Percentiles rank a stretch among this genome's conserved stretches.
phyloP scores from a whole-genome alignment of 768 basidiomycete genomes.

The Collybia sp. region DNA sequence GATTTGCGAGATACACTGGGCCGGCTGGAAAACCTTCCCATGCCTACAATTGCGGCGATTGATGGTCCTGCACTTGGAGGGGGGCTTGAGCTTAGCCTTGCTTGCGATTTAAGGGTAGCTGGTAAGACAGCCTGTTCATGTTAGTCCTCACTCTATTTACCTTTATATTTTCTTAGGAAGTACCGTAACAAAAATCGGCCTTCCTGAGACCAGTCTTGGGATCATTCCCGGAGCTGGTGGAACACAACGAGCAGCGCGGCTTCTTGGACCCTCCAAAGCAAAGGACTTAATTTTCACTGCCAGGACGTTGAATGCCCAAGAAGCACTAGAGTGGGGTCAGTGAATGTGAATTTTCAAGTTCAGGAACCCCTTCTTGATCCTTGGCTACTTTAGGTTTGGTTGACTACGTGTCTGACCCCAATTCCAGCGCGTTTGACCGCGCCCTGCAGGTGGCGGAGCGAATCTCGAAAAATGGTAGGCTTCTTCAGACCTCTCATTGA shows the following conservation, averaged over 20 bases:
- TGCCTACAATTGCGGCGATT: constrained; percentile 90
- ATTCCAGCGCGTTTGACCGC: constrained; percentile 58
- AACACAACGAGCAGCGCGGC: constrained; percentile 75
- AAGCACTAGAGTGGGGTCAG: constrained; percentile 79
- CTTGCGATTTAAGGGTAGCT: constrained; percentile 88
- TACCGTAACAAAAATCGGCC: constrained; percentile 76
- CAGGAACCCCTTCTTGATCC: not conserved
- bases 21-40: constrained; percentile 74
- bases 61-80: constrained; percentile 93
- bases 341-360: constrained; percentile 4
- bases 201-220: constrained; percentile 74
- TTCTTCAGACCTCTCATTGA: not conserved
- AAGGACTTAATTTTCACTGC: constrained; percentile 88
- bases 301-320: constrained; percentile 55
- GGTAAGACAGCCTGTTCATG: constrained; percentile 40
- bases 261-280: constrained; percentile 75
- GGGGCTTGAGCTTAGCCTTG: constrained; percentile 83
- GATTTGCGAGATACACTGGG: constrained; percentile 69
- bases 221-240: constrained; percentile 93
- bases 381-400: constrained; percentile 58
- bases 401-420: constrained; percentile 70
- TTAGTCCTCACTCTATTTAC: not conserved
- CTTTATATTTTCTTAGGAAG: constrained; percentile 33
- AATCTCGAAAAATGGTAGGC: constrained; percentile 64
- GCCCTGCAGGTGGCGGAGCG: constrained; percentile 65